phyloP scores from a whole-genome alignment of 2,329 filamentous ascomycete species.

The Albophoma yamanashiensis region DNA sequence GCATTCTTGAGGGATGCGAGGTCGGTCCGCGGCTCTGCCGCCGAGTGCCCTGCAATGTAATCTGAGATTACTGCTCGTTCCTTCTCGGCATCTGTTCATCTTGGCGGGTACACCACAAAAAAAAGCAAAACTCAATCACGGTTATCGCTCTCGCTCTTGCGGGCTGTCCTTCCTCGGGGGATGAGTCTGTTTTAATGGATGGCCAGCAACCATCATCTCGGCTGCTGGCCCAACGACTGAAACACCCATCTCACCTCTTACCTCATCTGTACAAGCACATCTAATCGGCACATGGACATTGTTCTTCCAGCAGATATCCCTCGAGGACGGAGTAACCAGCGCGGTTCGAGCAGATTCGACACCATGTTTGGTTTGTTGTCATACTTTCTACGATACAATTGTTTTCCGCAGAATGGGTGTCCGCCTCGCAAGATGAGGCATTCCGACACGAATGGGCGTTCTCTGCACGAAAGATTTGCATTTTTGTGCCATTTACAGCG shows the following conservation, averaged over 20 bases:
- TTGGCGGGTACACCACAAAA: slow-evolving; percentile 32
- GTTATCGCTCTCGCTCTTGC: slow-evolving; percentile 29
- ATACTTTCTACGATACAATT: slow-evolving; percentile 12
- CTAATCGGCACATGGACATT: slow-evolving; percentile 32
- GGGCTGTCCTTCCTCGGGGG: slow-evolving; percentile 27
- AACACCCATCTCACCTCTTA: slow-evolving; percentile 13
- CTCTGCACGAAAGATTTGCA: slow-evolving; percentile 15
- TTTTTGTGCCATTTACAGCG: slow-evolving; percentile 5
- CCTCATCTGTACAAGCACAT: slow-evolving; percentile 35
- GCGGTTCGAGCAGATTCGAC: slow-evolving; percentile 34
- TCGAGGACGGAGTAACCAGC: slow-evolving; percentile 24
- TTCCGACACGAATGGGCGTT: slow-evolving; percentile 31
- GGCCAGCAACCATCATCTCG: slow-evolving; percentile 9
- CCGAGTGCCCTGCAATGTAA: slow-evolving; percentile 23
- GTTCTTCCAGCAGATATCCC: slow-evolving; percentile 16
- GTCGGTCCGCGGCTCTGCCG: slow-evolving; percentile 22
- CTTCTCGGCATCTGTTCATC: slow-evolving; percentile 33
- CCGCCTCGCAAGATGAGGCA: slow-evolving; percentile 22
- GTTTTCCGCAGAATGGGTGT: slow-evolving; percentile 15
- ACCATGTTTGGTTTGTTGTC: slow-evolving; percentile 26
- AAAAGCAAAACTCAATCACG: slow-evolving; percentile 20
- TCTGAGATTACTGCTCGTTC: slow-evolving; percentile 25
- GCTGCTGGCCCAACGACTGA: slow-evolving; percentile 18
- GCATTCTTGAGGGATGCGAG: slow-evolving; percentile 22
- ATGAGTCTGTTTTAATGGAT: slow-evolving; percentile 11